Percentiles rank a stretch among this genome's conserved stretches.
Conservation (phyloP, 2,329 filamentous ascomycete species). For the Lachnellula willkommii region DNA sequence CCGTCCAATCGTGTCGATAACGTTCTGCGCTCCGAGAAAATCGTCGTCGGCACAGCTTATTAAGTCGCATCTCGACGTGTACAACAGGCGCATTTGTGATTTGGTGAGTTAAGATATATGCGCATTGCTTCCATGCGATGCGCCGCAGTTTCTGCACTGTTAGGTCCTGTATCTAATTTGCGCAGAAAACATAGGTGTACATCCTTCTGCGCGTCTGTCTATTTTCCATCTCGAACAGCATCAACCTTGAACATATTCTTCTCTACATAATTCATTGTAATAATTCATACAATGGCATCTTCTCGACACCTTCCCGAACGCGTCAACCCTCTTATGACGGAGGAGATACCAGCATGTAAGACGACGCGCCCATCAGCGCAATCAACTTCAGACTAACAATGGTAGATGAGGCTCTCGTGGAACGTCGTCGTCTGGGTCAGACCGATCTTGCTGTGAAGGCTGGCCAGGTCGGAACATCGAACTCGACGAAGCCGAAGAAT, state of each 20-base stretch:
- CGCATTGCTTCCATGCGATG: neutral
- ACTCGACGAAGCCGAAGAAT: constrained; percentile 66
- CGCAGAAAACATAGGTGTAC: neutral
- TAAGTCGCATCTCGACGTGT: neutral
- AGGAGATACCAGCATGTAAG: constrained; percentile 60
- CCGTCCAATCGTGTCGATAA: constrained; percentile 8
- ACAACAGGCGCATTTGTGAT: constrained; percentile 2
- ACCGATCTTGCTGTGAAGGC: constrained; percentile 84
- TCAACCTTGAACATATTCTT: neutral
- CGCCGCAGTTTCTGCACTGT: neutral
- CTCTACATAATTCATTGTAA: neutral
- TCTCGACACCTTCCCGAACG: constrained; percentile 46
- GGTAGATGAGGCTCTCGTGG: constrained; percentile 42
- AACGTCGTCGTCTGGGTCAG: constrained; percentile 83
- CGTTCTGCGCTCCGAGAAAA: constrained; percentile 8
- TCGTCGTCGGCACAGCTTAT: neutral
- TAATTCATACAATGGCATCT: constrained; percentile 18
- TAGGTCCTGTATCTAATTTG: constrained; percentile 1
- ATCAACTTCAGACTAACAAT: constrained; percentile 16
- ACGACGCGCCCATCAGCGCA: constrained; percentile 25
- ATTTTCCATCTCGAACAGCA: constrained; percentile 3
- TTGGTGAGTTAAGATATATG: neutral
- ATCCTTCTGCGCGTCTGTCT: neutral
- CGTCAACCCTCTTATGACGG: constrained; percentile 62
- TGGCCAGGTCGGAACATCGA: constrained; percentile 62